These are phyloP conservation scores for Metschnikowia lachancei DNA, from an alignment of 805 yeast species.

Conservation along the genomic window DNA sequence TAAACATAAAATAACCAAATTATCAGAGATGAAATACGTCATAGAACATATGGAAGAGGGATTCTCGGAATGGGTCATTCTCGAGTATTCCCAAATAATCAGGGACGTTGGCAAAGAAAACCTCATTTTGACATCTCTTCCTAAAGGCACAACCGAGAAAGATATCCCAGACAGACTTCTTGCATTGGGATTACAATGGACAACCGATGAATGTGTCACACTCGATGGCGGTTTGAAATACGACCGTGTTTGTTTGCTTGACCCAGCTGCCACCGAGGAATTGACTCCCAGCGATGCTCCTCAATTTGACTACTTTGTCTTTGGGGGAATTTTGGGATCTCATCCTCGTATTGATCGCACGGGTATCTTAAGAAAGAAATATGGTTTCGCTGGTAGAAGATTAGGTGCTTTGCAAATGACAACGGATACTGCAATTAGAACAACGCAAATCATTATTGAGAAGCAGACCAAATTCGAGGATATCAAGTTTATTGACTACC, in stretches of 20 bases:
- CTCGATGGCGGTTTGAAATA: conserved; percentile 45
- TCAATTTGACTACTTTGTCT: conserved; percentile 81
- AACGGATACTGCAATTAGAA: conserved; percentile 94
- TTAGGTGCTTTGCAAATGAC: conserved; percentile 92
- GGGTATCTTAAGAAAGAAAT: conserved; percentile 73
- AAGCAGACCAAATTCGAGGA: conserved; percentile 58
- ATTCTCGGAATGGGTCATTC: conserved; percentile 90
- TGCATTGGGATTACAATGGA: conserved; percentile 74
- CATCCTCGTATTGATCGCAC: conserved; percentile 94
- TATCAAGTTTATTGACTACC: conserved; percentile 85
- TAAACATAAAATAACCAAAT: not conserved
- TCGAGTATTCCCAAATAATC: conserved; percentile 82
- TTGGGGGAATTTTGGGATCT: conserved; percentile 95
- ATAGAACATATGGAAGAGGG: conserved; percentile 98
- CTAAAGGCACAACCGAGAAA: conserved; percentile 52
- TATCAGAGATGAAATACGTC: conserved; percentile 68
- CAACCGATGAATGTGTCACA: conserved; percentile 65
- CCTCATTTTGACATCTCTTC: conserved; percentile 73
- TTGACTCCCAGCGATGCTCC: conserved; percentile 65
- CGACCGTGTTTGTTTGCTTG: conserved; percentile 73
- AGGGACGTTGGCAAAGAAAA: conserved; percentile 79
- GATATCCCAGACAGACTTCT: conserved; percentile 63
- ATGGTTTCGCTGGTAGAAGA: conserved; percentile 85
- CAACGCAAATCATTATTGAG: conserved; percentile 77
- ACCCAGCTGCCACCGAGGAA: conserved; percentile 80